Conservation (phyloP, 306 rosid genomes). For the Astragalus glycyphyllos region DNA sequence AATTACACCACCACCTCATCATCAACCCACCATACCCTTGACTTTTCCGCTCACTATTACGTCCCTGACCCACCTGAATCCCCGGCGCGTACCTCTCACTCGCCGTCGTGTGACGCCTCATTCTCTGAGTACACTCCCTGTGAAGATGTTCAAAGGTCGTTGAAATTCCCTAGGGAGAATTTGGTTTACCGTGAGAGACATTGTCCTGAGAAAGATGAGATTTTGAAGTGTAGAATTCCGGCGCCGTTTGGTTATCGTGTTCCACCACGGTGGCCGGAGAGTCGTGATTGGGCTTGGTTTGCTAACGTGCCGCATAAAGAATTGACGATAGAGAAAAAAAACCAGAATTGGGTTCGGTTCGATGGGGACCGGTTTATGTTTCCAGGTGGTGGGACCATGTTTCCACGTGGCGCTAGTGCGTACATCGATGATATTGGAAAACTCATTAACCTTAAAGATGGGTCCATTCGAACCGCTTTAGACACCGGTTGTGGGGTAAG, state of each 20-base stretch:
- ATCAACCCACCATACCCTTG: slow-evolving; percentile 42
- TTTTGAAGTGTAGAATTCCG: slow-evolving; percentile 67
- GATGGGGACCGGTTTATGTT: slow-evolving; percentile 71
- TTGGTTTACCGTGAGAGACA: slow-evolving; percentile 80
- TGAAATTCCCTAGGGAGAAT: slow-evolving; percentile 60
- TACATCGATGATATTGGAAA: slow-evolving; percentile 80
- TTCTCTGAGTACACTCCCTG: slow-evolving; percentile 86
- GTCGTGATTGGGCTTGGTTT: slow-evolving; percentile 78
- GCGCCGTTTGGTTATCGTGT: slow-evolving; percentile 67
- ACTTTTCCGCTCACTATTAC: slow-evolving; percentile 65
- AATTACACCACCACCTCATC: neutral
- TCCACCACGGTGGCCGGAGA: slow-evolving; percentile 93
- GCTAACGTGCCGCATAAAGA: slow-evolving; percentile 92
- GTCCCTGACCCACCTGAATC: slow-evolving; percentile 35
- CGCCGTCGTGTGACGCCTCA: slow-evolving; percentile 54
- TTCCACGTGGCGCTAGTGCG: slow-evolving; percentile 80
- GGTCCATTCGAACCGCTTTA: slow-evolving; percentile 86
- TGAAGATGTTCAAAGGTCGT: slow-evolving; percentile 73
- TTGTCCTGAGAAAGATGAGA: slow-evolving; percentile 67
- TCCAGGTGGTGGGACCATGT: slow-evolving; percentile 99
- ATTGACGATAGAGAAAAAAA: slow-evolving; percentile 85
- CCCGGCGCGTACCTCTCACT: slow-evolving; percentile 23
- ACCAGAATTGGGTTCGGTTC: slow-evolving; percentile 90
- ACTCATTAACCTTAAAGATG: slow-evolving; percentile 71
- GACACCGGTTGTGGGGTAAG: slow-evolving; percentile 98